Evolutionary conservation across 257 asterid species (phyloP), one percentile per base, ranked within the genome.

Genomic region (Phtheirospermum japonicum): DNA sequence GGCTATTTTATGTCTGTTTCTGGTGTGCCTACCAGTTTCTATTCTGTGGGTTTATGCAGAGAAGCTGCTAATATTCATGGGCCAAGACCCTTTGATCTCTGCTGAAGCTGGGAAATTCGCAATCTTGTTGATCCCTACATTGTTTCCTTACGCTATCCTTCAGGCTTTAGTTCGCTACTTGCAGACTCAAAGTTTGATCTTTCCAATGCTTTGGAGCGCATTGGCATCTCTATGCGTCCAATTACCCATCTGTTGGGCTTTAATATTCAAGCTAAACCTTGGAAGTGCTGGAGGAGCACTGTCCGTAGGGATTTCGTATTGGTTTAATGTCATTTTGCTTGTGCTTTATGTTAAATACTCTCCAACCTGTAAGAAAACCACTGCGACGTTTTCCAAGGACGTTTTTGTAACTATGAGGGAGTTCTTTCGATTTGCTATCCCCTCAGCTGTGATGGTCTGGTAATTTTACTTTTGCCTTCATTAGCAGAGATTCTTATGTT

Each of bases 371-470:
- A 56, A 32, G 48, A 71, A 62, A 32, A 80, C 85, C 0, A 57
- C 66, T 0, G 50, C 75, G 26, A 53, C 78, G 0, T 74, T 74
- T 53, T 76, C 82, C 0, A 61, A 7, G 3, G 85, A 73, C n/a
- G 73, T 65, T 45, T 60, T 80, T 20, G 26, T 8, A 0, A 63
- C 56, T 40, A 49, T 74, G 67, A 16, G 63, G 57, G 66, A 71
- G 63, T 76, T 80, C 59, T 68, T 71, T 34, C 49, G 9, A 18
- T 72, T 73, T 45, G 80, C 85, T 20, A 30, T 80, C 57, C 85
- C 82, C 30, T 73, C 82, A 0, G 76, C 85, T 13, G 63, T 54
- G 0, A 80, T 80, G 85, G 73, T 74, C 51, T 80, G 82, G 85
- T 80, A 80, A 57, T 61, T 53, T 19, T 33, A 9, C 10, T 0